These are phyloP conservation scores for Isabelozyma rhagii DNA, from an alignment of 805 yeast genomes.

Conservation along the genomic window DNA sequence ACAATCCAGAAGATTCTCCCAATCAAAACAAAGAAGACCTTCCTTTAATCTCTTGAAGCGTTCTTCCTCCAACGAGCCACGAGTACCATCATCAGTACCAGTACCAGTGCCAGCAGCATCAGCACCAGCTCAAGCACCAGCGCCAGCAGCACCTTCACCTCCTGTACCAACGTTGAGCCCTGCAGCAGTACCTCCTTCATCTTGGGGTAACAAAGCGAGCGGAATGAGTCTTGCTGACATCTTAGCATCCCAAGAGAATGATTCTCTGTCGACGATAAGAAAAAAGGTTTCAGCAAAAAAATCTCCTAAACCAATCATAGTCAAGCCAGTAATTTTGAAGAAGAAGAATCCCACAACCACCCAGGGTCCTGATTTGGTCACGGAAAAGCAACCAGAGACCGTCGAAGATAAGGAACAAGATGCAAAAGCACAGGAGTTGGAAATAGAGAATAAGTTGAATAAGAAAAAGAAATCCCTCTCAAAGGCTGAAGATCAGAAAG, in stretches of 20 bases:
- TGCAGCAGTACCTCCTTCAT: background rate
- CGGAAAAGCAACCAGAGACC: conserved; percentile 2
- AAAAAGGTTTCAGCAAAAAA: conserved; percentile 14
- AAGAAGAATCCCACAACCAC: conserved; percentile 18
- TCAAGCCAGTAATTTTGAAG: conserved; percentile 38
- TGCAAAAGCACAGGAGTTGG: background rate
- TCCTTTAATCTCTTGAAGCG: conserved; percentile 17
- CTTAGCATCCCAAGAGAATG: conserved; percentile 22
- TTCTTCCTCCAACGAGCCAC: background rate
- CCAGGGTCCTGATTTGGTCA: conserved; percentile 2
- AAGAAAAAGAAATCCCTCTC: conserved; percentile 1
- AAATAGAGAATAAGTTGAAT: conserved; percentile 1
- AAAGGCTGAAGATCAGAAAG: conserved; percentile 1
- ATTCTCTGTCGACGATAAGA: conserved; percentile 6
- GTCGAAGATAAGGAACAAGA: background rate
- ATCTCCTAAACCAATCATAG: conserved; percentile 20
- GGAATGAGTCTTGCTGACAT: conserved; percentile 39
- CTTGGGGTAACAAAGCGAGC: conserved; percentile 8
- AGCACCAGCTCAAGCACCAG: background rate
- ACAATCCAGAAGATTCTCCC: conserved; percentile 3
- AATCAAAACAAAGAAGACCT: conserved; percentile 8
- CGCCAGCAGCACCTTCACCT: conserved; percentile 12
- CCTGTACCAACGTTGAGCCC: conserved; percentile 11
- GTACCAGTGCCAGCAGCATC: conserved; percentile 2
- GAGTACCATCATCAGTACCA: background rate